phyloP scores from a whole-genome alignment of 2,329 filamentous ascomycete genomes.

The Penicillium sp. region DNA sequence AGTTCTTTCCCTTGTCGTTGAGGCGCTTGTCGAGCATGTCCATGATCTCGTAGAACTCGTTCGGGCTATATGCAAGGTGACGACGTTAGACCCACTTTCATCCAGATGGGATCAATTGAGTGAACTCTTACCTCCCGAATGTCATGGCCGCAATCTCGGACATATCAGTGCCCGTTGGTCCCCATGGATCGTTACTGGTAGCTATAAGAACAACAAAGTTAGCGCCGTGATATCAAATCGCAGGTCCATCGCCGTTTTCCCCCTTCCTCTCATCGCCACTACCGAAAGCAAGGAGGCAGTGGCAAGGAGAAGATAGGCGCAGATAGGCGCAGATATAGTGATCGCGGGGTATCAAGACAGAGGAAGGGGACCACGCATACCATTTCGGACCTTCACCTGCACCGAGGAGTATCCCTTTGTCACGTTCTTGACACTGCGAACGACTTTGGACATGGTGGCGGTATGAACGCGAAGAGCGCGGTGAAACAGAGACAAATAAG shows the following conservation, averaged over 20 bases:
- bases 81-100: slow-evolving; percentile 16
- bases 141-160: slow-evolving; percentile 97
- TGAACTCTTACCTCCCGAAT: slow-evolving; percentile 81
- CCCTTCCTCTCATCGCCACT: background rate
- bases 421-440: slow-evolving; percentile 98
- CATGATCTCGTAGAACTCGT: slow-evolving; percentile 99
- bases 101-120: background rate
- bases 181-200: slow-evolving; percentile 98
- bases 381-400: slow-evolving; percentile 98
- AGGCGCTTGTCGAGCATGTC: slow-evolving; percentile 99
- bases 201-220: slow-evolving; percentile 61
- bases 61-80: slow-evolving; percentile 65
- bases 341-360: slow-evolving; percentile 3
- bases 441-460: slow-evolving; percentile 85
- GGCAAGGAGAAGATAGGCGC: slow-evolving; percentile 7
- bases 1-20: slow-evolving; percentile 99
- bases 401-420: slow-evolving; percentile 97
- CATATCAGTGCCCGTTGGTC: slow-evolving; percentile 97
- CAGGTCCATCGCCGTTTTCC: slow-evolving; percentile 8
- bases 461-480: slow-evolving; percentile 27
- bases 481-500: slow-evolving; percentile 7
- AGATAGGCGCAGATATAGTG: background rate
- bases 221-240: slow-evolving; percentile 20
- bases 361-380: slow-evolving; percentile 58
- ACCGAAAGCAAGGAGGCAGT: slow-evolving; percentile 12